A percentile compares a stretch with the other conserved stretches of the same genome.
Evolutionary conservation across 805 yeast species (phyloP).

Genomic region (Yamadazyma olivae): DNA sequence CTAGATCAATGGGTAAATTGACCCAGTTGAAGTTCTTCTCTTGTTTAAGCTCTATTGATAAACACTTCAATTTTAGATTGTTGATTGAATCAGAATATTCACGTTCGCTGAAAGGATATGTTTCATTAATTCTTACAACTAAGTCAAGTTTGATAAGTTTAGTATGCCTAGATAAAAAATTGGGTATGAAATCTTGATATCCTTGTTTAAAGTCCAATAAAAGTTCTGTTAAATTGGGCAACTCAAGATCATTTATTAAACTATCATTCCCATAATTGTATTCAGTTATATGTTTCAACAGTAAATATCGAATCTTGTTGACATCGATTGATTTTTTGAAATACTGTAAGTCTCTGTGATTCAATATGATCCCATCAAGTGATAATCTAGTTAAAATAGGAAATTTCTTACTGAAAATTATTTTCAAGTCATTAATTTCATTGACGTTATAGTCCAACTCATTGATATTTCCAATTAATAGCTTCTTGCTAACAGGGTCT

Average conservation of each 20-base stretch:
- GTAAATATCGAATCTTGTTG: slow-evolving; percentile 21
- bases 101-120: slow-evolving; percentile 15
- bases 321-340: slow-evolving; percentile 6
- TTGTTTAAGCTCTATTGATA: slow-evolving; percentile 40
- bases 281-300: slow-evolving; percentile 35
- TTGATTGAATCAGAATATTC: slow-evolving; percentile 18
- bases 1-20: slow-evolving; percentile 19
- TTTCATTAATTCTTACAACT: slow-evolving; percentile 37
- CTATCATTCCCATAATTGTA: slow-evolving; percentile 25
- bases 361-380: slow-evolving; percentile 1
- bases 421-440: slow-evolving; percentile 5
- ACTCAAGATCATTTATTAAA: slow-evolving; percentile 6
- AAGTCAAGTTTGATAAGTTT: slow-evolving; percentile 36
- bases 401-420: slow-evolving; percentile 1
- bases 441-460: slow-evolving; percentile 9
- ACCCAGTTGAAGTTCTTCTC: slow-evolving; percentile 32
- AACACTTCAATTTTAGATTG: slow-evolving; percentile 20
- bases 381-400: background rate
- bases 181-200: slow-evolving; percentile 37
- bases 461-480: background rate
- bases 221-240: slow-evolving; percentile 23
- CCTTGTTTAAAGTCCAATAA: slow-evolving; percentile 42
- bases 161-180: slow-evolving; percentile 19
- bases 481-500: slow-evolving; percentile 6
- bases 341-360: slow-evolving; percentile 10